Base-by-base conservation (phyloP, 2,329 filamentous ascomycete species). In the Diaporthe citriasiana region DNA sequence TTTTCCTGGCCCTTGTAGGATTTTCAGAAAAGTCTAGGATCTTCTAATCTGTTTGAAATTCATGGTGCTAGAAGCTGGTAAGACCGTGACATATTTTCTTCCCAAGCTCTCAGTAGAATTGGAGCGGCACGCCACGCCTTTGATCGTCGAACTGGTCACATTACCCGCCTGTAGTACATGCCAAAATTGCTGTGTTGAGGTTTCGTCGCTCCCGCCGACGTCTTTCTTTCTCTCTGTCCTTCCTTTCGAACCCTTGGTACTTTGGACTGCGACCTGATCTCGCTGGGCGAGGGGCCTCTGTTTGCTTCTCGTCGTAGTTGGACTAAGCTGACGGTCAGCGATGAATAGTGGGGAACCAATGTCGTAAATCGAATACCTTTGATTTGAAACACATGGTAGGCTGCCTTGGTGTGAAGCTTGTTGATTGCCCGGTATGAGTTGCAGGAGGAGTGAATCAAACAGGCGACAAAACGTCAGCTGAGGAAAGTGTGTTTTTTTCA, bases 271-370 rank as follows among this genome's bases (percentile, higher is more conserved):
- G 60, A 7, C 42, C 42, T 35, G 27, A 50, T 25, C 30, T 50
- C 60, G 60, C 60, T 8, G 60, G 60, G 19, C 22, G 30, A 25
- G 60, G 60, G 4, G 42, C 60, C 22, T 50, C 60, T 35, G 60
- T 50, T 25, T 33, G 12, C 42, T 65, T 65, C 40, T 65, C 60
- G 12, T 65, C 42, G 19, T 47, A 3, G 25, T 65, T 65, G 10
- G 30, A 22, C 60, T 65, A 17, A 22, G 6, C 4, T 12, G 42
- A 30, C 1, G 9, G 30, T 65, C 42, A 65, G 30, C 7, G 30
- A 1, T 4, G 25, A 22, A 5, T 22, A 50, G 19, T 25, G 1
- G 3, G 3, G 25, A 30, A 22, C n/a, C 13, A 17, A 2, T 17
- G 42, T 17, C 30, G 3, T 17, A 50, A 3, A 10, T 19, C 1